Percentiles rank a stretch among this genome's conserved stretches.
These are phyloP conservation scores for Beauveria scarabaeidicola DNA, from an alignment of 2,329 filamentous ascomycete genomes.

Conservation along the genomic window DNA sequence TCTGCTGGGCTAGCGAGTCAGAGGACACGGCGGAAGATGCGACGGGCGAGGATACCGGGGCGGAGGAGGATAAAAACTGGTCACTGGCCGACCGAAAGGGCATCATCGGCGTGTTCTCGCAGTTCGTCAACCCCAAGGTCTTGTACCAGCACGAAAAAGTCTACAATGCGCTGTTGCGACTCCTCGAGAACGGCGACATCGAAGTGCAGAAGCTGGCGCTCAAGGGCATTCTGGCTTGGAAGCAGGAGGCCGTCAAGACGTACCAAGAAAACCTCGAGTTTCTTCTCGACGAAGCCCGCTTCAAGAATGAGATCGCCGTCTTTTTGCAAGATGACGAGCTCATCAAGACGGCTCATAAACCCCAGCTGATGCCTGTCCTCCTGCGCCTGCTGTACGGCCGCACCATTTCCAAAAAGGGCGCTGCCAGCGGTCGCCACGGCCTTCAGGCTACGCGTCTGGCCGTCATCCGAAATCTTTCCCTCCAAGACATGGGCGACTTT, in stretches of 20 bases:
- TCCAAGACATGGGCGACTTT: conserved; percentile 70
- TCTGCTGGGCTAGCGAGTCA: conserved; percentile 64
- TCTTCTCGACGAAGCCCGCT: conserved; percentile 80
- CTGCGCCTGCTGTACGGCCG: conserved; percentile 83
- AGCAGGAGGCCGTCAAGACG: conserved; percentile 61
- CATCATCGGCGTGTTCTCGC: conserved; percentile 70
- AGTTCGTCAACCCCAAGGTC: conserved; percentile 79
- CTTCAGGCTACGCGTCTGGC: conserved; percentile 75
- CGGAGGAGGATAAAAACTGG: conserved; percentile 46
- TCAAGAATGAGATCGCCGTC: conserved; percentile 88
- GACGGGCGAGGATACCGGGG: conserved; percentile 36
- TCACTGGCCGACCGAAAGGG: conserved; percentile 73
- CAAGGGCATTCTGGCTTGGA: conserved; percentile 84
- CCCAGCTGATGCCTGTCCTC: conserved; percentile 73
- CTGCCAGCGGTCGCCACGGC: conserved; percentile 67
- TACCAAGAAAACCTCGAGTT: conserved; percentile 84
- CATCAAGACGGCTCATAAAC: conserved; percentile 65
- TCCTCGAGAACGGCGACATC: conserved; percentile 80
- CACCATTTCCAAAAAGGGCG: conserved; percentile 73
- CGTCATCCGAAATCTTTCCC: conserved; percentile 67
- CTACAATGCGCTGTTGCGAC: conserved; percentile 61
- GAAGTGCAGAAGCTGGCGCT: conserved; percentile 82
- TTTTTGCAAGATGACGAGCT: conserved; percentile 70
- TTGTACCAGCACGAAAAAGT: conserved; percentile 72
- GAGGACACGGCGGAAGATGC: conserved; percentile 35